Percentiles rank a stretch among this genome's conserved stretches.
Evolutionary conservation across 805 yeast genomes (phyloP).

Genomic region (Candida silvicultrix): DNA sequence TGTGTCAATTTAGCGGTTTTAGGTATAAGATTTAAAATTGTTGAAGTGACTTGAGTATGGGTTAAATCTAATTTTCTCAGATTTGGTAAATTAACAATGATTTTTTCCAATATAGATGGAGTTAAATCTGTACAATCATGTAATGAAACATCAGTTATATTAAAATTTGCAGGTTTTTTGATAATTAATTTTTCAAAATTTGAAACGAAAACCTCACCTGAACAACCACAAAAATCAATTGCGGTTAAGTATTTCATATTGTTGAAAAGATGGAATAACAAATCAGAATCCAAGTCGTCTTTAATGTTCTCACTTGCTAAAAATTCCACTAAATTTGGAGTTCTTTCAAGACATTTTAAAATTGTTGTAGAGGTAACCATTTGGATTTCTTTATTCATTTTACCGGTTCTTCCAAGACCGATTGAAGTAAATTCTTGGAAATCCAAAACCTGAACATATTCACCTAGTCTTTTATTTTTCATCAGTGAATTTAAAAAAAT

Average conservation of each 20-base stretch:
- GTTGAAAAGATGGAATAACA: constrained; percentile 51
- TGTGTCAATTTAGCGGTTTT: constrained; percentile 60
- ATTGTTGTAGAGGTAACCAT: constrained; percentile 79
- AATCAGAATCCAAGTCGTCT: constrained; percentile 63
- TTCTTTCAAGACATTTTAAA: constrained; percentile 48
- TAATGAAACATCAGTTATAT: constrained; percentile 46
- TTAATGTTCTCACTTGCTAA: constrained; percentile 82
- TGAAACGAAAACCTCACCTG: constrained; percentile 52
- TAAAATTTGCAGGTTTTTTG: constrained; percentile 13
- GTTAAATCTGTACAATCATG: constrained; percentile 85
- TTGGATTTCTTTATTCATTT: constrained; percentile 87
- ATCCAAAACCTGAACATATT: constrained; percentile 69
- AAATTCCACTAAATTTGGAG: constrained; percentile 71
- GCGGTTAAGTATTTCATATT: constrained; percentile 51
- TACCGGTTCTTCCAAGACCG: constrained; percentile 83
- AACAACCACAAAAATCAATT: constrained; percentile 86
- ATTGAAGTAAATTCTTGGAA: constrained; percentile 85
- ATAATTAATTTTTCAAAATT: constrained; percentile 42
- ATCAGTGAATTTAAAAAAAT: constrained; percentile 54
- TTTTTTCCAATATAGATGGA: constrained; percentile 42
- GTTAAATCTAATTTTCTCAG: constrained; percentile 70
- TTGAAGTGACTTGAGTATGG: constrained; percentile 71
- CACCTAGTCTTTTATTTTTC: constrained; percentile 41
- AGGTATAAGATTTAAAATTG: constrained; percentile 50
- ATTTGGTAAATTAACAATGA: constrained; percentile 50